These are phyloP conservation scores for Trametes sp. DNA, from an alignment of 1,284 basidiomycete species.

Conservation along the genomic window DNA sequence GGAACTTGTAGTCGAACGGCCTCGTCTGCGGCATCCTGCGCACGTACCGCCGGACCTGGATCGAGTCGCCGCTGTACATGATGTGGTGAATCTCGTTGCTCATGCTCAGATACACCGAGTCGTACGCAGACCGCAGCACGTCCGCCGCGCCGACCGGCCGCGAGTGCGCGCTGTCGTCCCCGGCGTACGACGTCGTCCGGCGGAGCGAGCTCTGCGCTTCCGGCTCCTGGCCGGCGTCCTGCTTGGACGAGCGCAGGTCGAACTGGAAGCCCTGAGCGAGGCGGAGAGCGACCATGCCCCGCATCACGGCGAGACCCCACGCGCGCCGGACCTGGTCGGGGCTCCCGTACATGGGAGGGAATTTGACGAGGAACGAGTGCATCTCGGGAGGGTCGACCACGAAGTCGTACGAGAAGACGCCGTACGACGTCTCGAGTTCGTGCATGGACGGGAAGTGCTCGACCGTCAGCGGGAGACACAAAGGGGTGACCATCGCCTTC, in stretches of 20 bases:
- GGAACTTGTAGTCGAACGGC: conserved; percentile 83
- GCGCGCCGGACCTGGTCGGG: conserved; percentile 67
- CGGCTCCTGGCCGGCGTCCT: conserved; percentile 30
- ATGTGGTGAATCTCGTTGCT: conserved; percentile 96
- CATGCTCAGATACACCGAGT: conserved; percentile 92
- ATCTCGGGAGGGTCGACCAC: conserved; percentile 81
- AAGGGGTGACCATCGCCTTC: conserved; percentile 85
- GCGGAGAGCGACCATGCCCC: conserved; percentile 92
- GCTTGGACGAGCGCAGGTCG: conserved; percentile 60
- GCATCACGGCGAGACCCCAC: conserved; percentile 88
- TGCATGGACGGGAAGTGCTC: conserved; percentile 84
- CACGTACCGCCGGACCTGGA: conserved; percentile 90
- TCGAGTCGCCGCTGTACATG: conserved; percentile 85
- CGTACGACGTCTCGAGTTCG: conserved; percentile 82
- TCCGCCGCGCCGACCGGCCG: conserved; percentile 76
- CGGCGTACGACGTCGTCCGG: conserved; percentile 65
- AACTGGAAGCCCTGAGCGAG: conserved; percentile 98
- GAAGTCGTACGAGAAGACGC: conserved; percentile 84
- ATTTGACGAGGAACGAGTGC: conserved; percentile 81
- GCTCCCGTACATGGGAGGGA: conserved; percentile 55
- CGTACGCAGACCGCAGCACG: conserved; percentile 67
- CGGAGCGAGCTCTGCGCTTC: conserved; percentile 42
- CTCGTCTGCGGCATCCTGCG: conserved; percentile 71
- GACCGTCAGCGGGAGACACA: conserved; percentile 92
- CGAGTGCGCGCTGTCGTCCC: conserved; percentile 58